phyloP scores from a whole-genome alignment of 768 basidiomycete genomes.

The Kwoniella mangroviensis region DNA sequence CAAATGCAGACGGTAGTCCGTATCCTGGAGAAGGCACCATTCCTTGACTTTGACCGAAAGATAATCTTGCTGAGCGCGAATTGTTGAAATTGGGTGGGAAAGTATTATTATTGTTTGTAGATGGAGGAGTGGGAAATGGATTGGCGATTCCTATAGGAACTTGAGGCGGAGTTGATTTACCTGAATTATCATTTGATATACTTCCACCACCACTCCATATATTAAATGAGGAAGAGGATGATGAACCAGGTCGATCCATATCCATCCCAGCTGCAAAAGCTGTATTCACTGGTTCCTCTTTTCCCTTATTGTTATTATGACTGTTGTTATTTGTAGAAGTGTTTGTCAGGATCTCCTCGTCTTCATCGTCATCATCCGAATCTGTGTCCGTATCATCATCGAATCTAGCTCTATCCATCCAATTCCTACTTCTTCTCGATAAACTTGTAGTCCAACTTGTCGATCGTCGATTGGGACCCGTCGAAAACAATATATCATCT shows the following conservation, averaged over 20 bases:
- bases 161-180: conserved; percentile 36
- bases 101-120: conserved; percentile 7
- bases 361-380: conserved; percentile 38
- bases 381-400: conserved; percentile 40
- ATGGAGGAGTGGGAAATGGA: conserved; percentile 37
- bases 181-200: conserved; percentile 25
- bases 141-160: background rate
- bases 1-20: conserved; percentile 47
- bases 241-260: conserved; percentile 46
- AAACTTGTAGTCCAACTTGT: conserved; percentile 23
- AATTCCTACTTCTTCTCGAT: conserved; percentile 21
- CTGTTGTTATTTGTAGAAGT: conserved; percentile 5
- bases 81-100: conserved; percentile 11
- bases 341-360: background rate
- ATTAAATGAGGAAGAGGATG: conserved; percentile 18
- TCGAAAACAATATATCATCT: conserved; percentile 15
- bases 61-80: conserved; percentile 27
- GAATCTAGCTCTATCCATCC: conserved; percentile 30
- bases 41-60: conserved; percentile 34
- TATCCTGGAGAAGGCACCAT: conserved; percentile 46
- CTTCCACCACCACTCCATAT: conserved; percentile 12
- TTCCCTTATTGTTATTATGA: conserved; percentile 15
- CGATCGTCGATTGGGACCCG: conserved; percentile 10
- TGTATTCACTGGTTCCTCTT: conserved; percentile 43
- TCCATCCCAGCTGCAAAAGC: conserved; percentile 55